Evolutionary conservation across 2,329 filamentous ascomycete genomes (phyloP), one percentile per base, ranked within the genome.

Genomic region (Aureobasidium uvarum): DNA sequence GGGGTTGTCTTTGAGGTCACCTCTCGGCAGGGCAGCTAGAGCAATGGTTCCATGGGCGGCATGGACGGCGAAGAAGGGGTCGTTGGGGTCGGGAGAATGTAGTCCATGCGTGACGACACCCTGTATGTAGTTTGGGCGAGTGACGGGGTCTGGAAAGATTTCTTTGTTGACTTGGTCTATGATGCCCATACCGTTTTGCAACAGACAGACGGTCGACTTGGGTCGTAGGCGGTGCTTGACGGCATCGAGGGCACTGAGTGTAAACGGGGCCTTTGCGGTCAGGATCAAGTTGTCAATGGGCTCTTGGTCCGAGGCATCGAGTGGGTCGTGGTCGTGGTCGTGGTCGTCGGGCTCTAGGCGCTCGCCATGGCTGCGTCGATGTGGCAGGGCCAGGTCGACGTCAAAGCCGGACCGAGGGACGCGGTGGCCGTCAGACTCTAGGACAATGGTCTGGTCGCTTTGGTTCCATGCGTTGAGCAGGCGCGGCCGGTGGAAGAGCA

Each of bases 111-210:
- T 85, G 62, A 86, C 80, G 68, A 88, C 81, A 10, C 90, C 91
- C 33, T 92, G 76, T 66, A 97, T 81, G 71, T 96, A 96, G 64
- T 85, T 86, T 2, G 95, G 95, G 31, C 90, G 84, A 0, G 78
- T 80, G 0, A 77, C 74, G 0, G 84, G 81, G 67, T 93, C 84
- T 0, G 85, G 83, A 70, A 96, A 97, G 33, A 96, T 75, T 13
- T 83, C 76, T 39, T 83, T 77, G 71, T 91, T 92, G 46, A 97
- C 82, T 56, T 87, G 84, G 56, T 98, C 92, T n/a, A 92, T 81
- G 1, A 92, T 80, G 0, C 95, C 94, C 76, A 98, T 85, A 0
- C 93, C 92, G 68, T 94, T 90, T 65, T 92, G 89, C 65, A 96
- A 76, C 64, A 96, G 84, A 66, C 90, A 86, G 8, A 96, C 83